Conservation (phyloP, 805 yeast genomes). For the Pichia rugopelliculosa region DNA sequence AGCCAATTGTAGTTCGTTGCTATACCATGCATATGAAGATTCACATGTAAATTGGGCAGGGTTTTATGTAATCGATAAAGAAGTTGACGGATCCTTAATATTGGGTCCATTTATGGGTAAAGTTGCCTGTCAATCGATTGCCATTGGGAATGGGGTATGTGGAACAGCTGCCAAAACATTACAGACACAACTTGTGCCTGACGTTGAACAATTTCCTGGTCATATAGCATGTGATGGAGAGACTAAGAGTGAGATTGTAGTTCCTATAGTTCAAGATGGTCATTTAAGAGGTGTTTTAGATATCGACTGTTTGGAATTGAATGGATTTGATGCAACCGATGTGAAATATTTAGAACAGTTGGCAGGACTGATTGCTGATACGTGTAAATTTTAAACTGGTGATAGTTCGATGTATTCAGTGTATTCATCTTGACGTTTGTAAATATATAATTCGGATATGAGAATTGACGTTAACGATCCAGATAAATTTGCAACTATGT, state of each 20-base stretch:
- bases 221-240: conserved; percentile 98
- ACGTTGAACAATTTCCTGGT: conserved; percentile 77
- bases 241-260: conserved; percentile 88
- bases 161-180: conserved; percentile 65
- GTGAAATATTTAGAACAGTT: conserved; percentile 50
- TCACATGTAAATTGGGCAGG: conserved; percentile 89
- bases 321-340: conserved; percentile 68
- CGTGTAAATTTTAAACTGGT: conserved; percentile 41
- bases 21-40: conserved; percentile 77
- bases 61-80: conserved; percentile 55
- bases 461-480: conserved; percentile 24
- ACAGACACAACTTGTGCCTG: conserved; percentile 64
- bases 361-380: conserved; percentile 42
- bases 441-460: conserved; percentile 13
- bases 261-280: conserved; percentile 52
- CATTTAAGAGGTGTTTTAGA: conserved; percentile 71
- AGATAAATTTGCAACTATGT: conserved; percentile 22
- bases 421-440: background rate
- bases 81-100: conserved; percentile 39
- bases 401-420: background rate
- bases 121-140: conserved; percentile 86
- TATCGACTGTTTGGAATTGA: conserved; percentile 60
- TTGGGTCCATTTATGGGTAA: conserved; percentile 95
- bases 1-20: conserved; percentile 75
- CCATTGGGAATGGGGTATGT: conserved; percentile 82